Conservation (phyloP, 2,329 filamentous ascomycete species). For the Sclerotinia sclerotiorum region DNA sequence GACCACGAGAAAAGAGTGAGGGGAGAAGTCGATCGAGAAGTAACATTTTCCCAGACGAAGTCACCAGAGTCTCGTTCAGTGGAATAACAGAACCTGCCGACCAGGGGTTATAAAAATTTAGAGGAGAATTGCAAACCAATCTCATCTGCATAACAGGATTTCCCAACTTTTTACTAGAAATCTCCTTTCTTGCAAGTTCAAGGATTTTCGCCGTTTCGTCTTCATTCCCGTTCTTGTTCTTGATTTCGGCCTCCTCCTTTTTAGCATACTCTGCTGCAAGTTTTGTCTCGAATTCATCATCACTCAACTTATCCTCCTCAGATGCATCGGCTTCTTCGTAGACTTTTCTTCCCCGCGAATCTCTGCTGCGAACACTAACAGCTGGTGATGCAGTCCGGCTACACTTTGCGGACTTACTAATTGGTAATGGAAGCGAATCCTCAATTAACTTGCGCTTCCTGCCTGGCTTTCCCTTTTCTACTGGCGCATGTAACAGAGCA, state of each 20-base stretch:
- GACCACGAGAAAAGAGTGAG: slow-evolving; percentile 67
- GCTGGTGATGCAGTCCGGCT: slow-evolving; percentile 74
- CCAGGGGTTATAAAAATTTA: slow-evolving; percentile 97
- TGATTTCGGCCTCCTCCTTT: slow-evolving; percentile 54
- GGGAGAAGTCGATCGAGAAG: slow-evolving; percentile 84
- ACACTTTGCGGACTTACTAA: slow-evolving; percentile 70
- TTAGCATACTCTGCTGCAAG: slow-evolving; percentile 62
- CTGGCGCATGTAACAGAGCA: background rate
- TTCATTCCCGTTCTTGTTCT: slow-evolving; percentile 45
- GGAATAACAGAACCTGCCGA: slow-evolving; percentile 55
- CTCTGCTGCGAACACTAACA: slow-evolving; percentile 42
- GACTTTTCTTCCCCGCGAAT: slow-evolving; percentile 44
- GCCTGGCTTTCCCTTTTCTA: slow-evolving; percentile 41
- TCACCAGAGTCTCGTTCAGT: slow-evolving; percentile 79
- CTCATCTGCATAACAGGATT: slow-evolving; percentile 92
- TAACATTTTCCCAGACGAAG: slow-evolving; percentile 91
- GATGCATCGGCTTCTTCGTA: slow-evolving; percentile 59
- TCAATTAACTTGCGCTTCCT: slow-evolving; percentile 57
- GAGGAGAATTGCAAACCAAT: slow-evolving; percentile 87
- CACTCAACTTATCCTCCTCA: slow-evolving; percentile 66
- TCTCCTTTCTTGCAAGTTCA: slow-evolving; percentile 78
- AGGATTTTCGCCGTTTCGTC: slow-evolving; percentile 68
- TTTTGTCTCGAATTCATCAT: slow-evolving; percentile 80
- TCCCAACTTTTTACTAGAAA: slow-evolving; percentile 86
- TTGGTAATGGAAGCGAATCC: slow-evolving; percentile 44